These are phyloP conservation scores for Amanita molliuscula DNA, from an alignment of 768 basidiomycete species.

Conservation along the genomic window DNA sequence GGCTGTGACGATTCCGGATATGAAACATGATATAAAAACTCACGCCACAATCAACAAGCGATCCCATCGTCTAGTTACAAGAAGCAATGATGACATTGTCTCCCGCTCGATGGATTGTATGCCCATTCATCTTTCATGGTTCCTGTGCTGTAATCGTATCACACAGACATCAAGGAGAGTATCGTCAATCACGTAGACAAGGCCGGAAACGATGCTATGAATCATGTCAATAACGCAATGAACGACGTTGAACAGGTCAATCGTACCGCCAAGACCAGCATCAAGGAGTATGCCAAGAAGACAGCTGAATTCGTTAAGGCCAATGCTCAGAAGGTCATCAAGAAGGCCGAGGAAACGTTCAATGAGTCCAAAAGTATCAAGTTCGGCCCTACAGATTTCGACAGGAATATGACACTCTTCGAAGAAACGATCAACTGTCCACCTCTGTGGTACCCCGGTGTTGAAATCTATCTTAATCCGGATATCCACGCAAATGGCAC, in stretches of 20 bases:
- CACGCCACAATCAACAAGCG: conserved; percentile 9
- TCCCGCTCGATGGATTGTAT: conserved; percentile 15
- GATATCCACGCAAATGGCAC: conserved; percentile 24
- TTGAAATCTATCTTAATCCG: conserved; percentile 20
- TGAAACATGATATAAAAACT: conserved; percentile 11
- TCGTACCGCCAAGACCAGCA: background rate
- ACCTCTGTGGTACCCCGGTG: conserved; percentile 11
- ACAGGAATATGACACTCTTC: conserved; percentile 22
- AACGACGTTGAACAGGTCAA: background rate
- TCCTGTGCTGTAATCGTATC: background rate
- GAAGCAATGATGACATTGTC: conserved; percentile 21
- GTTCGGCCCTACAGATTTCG: conserved; percentile 13
- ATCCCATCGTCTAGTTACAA: background rate
- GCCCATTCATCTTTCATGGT: background rate
- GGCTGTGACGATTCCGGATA: conserved; percentile 15
- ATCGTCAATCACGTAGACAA: background rate
- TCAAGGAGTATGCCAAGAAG: background rate
- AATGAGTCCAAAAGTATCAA: conserved; percentile 17
- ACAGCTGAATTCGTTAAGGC: background rate
- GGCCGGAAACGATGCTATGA: background rate
- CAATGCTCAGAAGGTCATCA: background rate
- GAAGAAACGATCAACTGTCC: conserved; percentile 19
- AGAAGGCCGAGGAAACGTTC: conserved; percentile 17
- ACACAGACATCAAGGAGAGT: background rate
- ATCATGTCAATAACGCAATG: background rate